Base-by-base conservation (phyloP, 1,139 yeast species). In the Zygoascus meyerae region DNA sequence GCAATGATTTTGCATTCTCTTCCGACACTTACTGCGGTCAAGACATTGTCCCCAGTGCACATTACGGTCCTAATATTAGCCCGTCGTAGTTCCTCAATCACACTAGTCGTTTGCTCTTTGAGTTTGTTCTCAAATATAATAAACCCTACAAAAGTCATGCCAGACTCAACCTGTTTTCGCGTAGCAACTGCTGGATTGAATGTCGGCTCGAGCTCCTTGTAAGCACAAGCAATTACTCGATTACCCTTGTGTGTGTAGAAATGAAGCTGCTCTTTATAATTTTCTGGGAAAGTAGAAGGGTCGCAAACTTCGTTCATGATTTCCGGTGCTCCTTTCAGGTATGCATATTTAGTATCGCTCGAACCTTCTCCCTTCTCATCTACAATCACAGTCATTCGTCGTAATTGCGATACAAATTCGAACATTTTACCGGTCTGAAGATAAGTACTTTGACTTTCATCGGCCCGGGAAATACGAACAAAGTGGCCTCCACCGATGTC, bases 21-120 rank as follows among this genome's bases (percentile, higher is more conserved):
- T 2, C 86, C 96, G 18, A 92, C 98, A 66, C 95, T 85, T 21
- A 94, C 79, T 0, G 98, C 98, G 0, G 99, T 92, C 51, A 92
- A 71, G 12, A 92, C 79, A 61, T 92, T 92, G 63, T 92, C 99
- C 46, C 99, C 99, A 0, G 98, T 92, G 65, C 98, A 94, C 98
- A 92, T 94, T 21, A 89, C 72, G 0, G 95, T 86, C 55, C 97
- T 73, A 48, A 92, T 76, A 35, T 77, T 72, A 0, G 98, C 97
- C 35, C 68, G 69, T 15, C 40, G 44, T 46, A 92, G 71, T 50
- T 77, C 74, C 14, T 66, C 58, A 49, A 92, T 74, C 0, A 90
- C 86, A 0, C 70, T 67, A 5, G 74, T 72, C 0, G 96, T 85
- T 0, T 83, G 70, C 0, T 74, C 68, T 61, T 92, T 92, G 56